phyloP scores from a whole-genome alignment of 768 basidiomycete species.

The Naganishia randhawae region DNA sequence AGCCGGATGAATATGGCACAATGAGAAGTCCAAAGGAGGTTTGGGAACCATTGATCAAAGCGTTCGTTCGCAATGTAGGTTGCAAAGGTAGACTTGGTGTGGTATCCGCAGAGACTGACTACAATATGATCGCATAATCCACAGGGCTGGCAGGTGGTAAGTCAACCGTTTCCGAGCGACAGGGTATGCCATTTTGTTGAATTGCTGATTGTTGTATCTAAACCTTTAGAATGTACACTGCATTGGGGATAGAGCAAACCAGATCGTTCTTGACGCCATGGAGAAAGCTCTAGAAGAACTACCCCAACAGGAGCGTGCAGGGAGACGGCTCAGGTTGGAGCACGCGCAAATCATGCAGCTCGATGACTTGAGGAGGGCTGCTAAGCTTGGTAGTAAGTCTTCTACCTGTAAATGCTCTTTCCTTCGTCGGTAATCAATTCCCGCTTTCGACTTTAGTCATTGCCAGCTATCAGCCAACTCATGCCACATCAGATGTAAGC shows the following conservation, averaged over 20 bases:
- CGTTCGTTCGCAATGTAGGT: conserved; percentile 61
- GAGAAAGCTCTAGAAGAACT: conserved; percentile 59
- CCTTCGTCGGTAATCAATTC: neutral
- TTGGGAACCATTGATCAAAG: conserved; percentile 58
- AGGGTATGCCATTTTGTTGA: neutral
- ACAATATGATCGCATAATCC: conserved; percentile 8
- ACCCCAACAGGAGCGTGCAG: conserved; percentile 24
- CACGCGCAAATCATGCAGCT: conserved; percentile 83
- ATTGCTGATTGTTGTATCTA: neutral
- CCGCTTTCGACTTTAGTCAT: conserved; percentile 60
- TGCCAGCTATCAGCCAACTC: conserved; percentile 87
- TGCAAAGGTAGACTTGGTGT: neutral
- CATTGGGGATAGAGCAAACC: conserved; percentile 72
- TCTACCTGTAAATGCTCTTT: neutral
- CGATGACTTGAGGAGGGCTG: conserved; percentile 67
- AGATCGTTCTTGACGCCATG: conserved; percentile 75
- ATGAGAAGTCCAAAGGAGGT: conserved; percentile 61
- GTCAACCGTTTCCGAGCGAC: conserved; percentile 39
- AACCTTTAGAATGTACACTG: conserved; percentile 65
- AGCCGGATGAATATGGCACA: conserved; percentile 66
- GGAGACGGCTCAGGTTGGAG: conserved; percentile 70
- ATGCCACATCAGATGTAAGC: conserved; percentile 61
- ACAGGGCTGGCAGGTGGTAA: conserved; percentile 73
- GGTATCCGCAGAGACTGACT: neutral
- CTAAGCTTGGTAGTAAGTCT: conserved; percentile 65